Base-by-base conservation (phyloP, 345 rosid species). In the Citrus sp. region DNA sequence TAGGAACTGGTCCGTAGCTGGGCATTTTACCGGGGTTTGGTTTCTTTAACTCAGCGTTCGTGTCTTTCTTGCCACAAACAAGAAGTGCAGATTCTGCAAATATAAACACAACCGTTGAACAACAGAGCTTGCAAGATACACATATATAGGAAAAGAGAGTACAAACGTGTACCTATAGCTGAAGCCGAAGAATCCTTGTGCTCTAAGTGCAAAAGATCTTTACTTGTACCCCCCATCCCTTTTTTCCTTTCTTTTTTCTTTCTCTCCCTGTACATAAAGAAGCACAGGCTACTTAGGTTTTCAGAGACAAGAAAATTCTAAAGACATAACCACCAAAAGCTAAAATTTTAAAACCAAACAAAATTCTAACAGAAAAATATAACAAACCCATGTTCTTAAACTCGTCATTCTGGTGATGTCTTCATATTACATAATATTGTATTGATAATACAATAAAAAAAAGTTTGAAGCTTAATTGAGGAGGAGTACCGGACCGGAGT, bases 131-230 rank as follows among this genome's bases (percentile, higher is more conserved):
- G 32, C 37, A n/a, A n/a, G 25, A 74, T 13, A 30, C 6, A n/a
- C 16, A 67, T 13, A 51, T 7, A 70, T 2, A 18, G 54, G 34
- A 35, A 56, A 19, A 40, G 27, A 56, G 32, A 42, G 58, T 46
- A 60, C 19, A 62, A 9, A 38, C 1, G 5, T 74, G 10, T 74
- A 89, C 90, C 88, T 32, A 80, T 19, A 9, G 84, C 60, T 65
- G 87, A 81, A 69, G 84, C 16, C 12, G 83, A 21, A 37, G 78
- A 78, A 65, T 68, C 66, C 32, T 73, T 78, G 81, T 80, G 80
- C 85, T 89, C 92, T 37, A 85, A 78, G 16, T 68, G 84, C 61
- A 85, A 74, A 49, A 87, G 90, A 56, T 87, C 89, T 81, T 87
- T 82, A 81, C 87, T 87, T 34, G 84, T 63, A 37, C 70, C 38